A percentile compares a stretch with the other conserved stretches of the same genome.
These are phyloP conservation scores for Ophiocordyceps camponoti-leonardi DNA, from an alignment of 2,329 filamentous ascomycete genomes.

Conservation along the genomic window DNA sequence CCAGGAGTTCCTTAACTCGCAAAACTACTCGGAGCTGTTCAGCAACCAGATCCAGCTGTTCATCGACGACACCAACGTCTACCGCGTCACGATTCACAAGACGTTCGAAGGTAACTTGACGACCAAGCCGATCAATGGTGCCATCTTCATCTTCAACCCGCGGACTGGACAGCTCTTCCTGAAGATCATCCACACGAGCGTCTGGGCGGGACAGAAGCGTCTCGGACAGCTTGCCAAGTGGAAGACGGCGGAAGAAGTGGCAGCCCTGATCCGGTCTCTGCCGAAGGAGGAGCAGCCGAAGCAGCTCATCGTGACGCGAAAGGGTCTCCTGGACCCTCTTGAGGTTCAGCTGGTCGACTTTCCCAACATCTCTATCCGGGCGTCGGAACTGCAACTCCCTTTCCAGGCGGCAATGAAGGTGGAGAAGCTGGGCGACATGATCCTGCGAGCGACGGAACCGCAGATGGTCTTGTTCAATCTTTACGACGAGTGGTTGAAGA, in stretches of 20 bases:
- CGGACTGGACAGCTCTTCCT: constrained; percentile 92
- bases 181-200: constrained; percentile 98
- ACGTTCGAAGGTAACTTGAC: constrained; percentile 98
- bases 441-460: constrained; percentile 90
- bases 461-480: constrained; percentile 99
- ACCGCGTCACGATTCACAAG: constrained; percentile 98
- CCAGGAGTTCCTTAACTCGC: constrained; percentile 97
- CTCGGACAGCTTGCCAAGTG: constrained; percentile 95
- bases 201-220: constrained; percentile 98
- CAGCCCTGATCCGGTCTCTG: constrained; percentile 83
- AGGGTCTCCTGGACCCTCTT: constrained; percentile 89
- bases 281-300: constrained; percentile 98
- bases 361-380: constrained; percentile 96
- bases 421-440: constrained; percentile 98
- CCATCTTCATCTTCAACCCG: constrained; percentile 99
- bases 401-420: constrained; percentile 99
- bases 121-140: constrained; percentile 97
- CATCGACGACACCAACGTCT: constrained; percentile 98
- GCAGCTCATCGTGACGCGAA: constrained; percentile 93
- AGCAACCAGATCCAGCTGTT: constrained; percentile 98
- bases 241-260: constrained; percentile 99
- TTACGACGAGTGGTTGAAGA: constrained; percentile 98
- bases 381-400: constrained; percentile 87
- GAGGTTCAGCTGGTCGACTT: constrained; percentile 97
- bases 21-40: constrained; percentile 98